Conservation (phyloP, 2,329 filamentous ascomycete genomes). For the Aspergillus caelatus region DNA sequence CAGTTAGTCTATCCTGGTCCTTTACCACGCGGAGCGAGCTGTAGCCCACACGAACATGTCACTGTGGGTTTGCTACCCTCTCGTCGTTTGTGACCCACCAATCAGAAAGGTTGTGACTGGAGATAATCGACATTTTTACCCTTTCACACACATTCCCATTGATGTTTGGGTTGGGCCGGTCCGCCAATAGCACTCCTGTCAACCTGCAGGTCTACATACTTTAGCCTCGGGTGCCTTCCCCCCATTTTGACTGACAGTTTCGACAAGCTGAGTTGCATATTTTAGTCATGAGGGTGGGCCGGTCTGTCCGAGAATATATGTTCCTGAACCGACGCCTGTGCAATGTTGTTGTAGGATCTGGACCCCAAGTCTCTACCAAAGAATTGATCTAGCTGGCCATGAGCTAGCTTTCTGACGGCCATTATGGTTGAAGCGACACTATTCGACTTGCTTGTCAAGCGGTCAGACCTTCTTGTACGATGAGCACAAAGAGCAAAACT, state of each 20-base stretch:
- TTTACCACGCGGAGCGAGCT: conserved; percentile 1
- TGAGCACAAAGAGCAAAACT: background rate
- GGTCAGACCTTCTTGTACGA: conserved; percentile 8
- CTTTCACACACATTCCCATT: conserved; percentile 11
- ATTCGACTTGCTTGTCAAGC: conserved; percentile 1
- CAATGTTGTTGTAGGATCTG: background rate
- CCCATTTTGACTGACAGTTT: conserved; percentile 31
- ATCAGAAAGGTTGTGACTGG: background rate
- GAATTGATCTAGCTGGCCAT: background rate
- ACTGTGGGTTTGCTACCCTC: conserved; percentile 2
- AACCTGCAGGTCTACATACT: conserved; percentile 18
- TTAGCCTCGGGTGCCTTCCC: conserved; percentile 12
- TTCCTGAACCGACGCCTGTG: background rate
- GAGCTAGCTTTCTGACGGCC: background rate
- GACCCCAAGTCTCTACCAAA: background rate
- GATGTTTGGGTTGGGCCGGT: conserved; percentile 4
- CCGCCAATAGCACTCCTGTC: conserved; percentile 14
- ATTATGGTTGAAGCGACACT: conserved; percentile 9
- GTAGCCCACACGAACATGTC: conserved; percentile 5
- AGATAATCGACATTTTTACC: background rate
- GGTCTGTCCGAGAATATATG: conserved; percentile 11
- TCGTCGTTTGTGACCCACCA: background rate
- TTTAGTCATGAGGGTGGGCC: conserved; percentile 10
- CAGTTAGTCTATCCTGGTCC: background rate
- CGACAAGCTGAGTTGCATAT: conserved; percentile 19